Conservation (phyloP, 2,329 filamentous ascomycete genomes). For the Aspergillus sp. region DNA sequence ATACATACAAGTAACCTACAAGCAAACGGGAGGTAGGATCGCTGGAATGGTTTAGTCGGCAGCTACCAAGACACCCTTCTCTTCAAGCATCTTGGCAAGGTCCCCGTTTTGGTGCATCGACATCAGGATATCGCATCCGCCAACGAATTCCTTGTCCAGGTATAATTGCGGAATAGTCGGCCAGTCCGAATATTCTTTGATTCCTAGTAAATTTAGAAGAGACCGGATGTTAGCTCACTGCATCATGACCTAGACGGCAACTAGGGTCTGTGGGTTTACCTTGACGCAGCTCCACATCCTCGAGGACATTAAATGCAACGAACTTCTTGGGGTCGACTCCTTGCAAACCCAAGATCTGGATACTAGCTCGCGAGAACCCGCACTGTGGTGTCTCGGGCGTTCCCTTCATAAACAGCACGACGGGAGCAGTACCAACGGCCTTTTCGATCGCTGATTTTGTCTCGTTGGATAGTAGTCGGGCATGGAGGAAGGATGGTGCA, state of each 20-base stretch:
- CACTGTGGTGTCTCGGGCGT: constrained; percentile 94
- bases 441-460: constrained; percentile 80
- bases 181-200: constrained; percentile 99
- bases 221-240: not conserved
- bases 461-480: constrained; percentile 68
- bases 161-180: constrained; percentile 97
- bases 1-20: constrained; percentile 10
- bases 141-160: constrained; percentile 89
- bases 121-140: constrained; percentile 94
- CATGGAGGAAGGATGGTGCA: constrained; percentile 29
- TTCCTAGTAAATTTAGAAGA: constrained; percentile 49
- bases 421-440: constrained; percentile 76
- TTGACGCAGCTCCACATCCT: constrained; percentile 76
- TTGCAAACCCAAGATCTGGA: constrained; percentile 90
- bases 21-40: not conserved
- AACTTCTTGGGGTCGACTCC: constrained; percentile 94
- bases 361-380: constrained; percentile 88
- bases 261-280: constrained; percentile 45
- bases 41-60: constrained; percentile 39
- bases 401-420: constrained; percentile 99
- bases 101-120: constrained; percentile 96
- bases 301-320: constrained; percentile 94
- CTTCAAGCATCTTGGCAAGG: constrained; percentile 80
- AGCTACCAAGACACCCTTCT: constrained; percentile 74
- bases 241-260: constrained; percentile 2